Base-by-base conservation (phyloP, 495 filamentous ascomycete species). In the Platismatia glauca region DNA sequence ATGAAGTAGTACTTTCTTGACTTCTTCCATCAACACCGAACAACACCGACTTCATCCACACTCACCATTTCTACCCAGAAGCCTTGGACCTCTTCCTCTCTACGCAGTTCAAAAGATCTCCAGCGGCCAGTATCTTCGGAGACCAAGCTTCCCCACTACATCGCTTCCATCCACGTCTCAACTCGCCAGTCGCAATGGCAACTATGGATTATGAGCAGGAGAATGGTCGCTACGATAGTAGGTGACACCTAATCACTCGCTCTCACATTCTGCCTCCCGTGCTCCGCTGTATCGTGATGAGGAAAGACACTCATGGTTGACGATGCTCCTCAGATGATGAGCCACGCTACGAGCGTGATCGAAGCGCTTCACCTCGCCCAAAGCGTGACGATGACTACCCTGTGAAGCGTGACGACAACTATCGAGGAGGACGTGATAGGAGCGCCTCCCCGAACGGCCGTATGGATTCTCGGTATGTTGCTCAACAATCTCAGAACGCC, bases 321-420 rank as follows among this genome's bases (percentile, higher is more conserved):
- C 15, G 44, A 64, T 69, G 62, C 73, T 60, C 59, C 64, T 44
- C 65, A 63, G 61, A 63, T 89, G 90, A 92, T 69, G 90, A 90
- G 70, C 84, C 88, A 69, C 87, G 89, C 68, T 93, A 89, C 70
- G 88, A 91, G 41, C 89, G 87, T 73, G 85, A 92, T 64, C 89
- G 94, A 72, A 96, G 91, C 79, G 91, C 92, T 64, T 97, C 95
- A 71, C 94, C 94, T 71, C 89, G 90, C 72, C 84, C 84, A 66
- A 81, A 81, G 67, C 87, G 87, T 67, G 82, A 84, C 55, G 67
- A 69, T 55, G 67, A 69, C 24, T 69, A 67, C 37, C 57, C 60
- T 11, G 53, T 41, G 41, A 67, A 67, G 46, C 66, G 63, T 24
- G 66, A 68, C 11, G 79, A 84, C 66, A 84, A 81, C 64, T 85